phyloP scores from a whole-genome alignment of 805 yeast species.

The Candida sonorensis region DNA sequence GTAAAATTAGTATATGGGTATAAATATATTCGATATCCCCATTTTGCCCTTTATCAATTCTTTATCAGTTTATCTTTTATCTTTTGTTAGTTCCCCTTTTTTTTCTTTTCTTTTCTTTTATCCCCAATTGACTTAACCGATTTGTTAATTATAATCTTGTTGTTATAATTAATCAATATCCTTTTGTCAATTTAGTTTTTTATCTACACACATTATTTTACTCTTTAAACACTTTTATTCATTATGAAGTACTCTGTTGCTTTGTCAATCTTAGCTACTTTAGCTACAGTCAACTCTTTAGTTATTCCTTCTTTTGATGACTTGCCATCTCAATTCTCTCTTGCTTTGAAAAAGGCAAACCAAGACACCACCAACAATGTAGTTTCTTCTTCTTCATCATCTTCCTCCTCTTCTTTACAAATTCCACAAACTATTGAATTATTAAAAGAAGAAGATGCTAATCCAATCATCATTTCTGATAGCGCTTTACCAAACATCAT shows the following conservation, averaged over 20 bases:
- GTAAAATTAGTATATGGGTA: no score
- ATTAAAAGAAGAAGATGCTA: slow-evolving; percentile 22
- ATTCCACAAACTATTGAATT: no score
- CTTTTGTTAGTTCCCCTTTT: neutral
- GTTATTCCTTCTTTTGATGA: slow-evolving; percentile 45
- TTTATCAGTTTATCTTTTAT: neutral
- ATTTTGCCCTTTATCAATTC: no score
- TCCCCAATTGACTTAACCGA: no score
- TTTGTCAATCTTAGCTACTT: slow-evolving; percentile 19
- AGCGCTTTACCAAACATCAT: slow-evolving; percentile 40
- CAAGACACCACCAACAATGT: no score
- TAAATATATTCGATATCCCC: no score
- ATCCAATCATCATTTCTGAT: slow-evolving; percentile 42
- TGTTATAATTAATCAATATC: no score
- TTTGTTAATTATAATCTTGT: no score
- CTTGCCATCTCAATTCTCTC: slow-evolving; percentile 12
- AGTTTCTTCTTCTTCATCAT: neutral
- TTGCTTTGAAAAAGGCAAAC: slow-evolving; percentile 1
- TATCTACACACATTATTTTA: no score
- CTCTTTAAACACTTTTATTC: no score
- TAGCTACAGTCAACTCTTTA: slow-evolving; percentile 38
- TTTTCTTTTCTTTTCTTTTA: no score
- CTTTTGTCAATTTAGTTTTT: no score
- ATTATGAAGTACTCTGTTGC: slow-evolving; percentile 17
- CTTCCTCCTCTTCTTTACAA: slow-evolving; percentile 20